Conservation (phyloP, 805 yeast genomes). For the Cyberlindnera galapagoensis region DNA sequence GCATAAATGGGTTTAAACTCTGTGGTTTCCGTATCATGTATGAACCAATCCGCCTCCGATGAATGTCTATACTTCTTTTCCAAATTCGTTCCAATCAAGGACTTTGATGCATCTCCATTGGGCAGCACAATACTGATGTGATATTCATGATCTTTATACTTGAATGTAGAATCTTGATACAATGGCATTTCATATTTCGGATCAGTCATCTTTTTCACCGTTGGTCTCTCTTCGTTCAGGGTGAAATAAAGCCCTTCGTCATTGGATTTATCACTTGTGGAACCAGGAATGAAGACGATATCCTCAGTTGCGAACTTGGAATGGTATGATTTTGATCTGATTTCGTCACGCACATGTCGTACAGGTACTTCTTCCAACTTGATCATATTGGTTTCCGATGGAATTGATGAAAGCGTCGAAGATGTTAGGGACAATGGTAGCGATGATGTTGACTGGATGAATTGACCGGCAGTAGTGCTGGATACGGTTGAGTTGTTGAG, state of each 20-base stretch:
- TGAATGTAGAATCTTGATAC: constrained; percentile 30
- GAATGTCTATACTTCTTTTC: constrained; percentile 66
- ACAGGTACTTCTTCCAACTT: too few species aligned
- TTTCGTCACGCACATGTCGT: too few species aligned
- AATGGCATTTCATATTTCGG: constrained; percentile 13
- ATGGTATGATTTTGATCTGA: constrained; percentile 6
- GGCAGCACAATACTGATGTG: constrained; percentile 36
- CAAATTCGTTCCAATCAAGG: constrained; percentile 48
- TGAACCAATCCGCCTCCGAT: constrained; percentile 51
- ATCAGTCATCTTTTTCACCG: constrained; percentile 29
- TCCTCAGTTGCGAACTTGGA: constrained; percentile 4
- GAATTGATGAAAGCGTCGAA: too few species aligned
- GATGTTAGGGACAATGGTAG: too few species aligned
- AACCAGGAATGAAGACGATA: constrained; percentile 24
- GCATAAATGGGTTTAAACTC: constrained; percentile 27
- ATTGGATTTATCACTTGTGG: constrained; percentile 20
- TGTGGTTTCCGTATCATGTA: constrained; percentile 41
- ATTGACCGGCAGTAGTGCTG: neutral
- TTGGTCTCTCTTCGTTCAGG: constrained; percentile 13
- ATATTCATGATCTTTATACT: constrained; percentile 34
- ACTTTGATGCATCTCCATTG: constrained; percentile 39
- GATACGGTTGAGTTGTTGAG: neutral
- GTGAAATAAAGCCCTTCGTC: constrained; percentile 41
- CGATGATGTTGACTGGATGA: too few species aligned
- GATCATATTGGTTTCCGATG: too few species aligned